phyloP scores from a whole-genome alignment of 495 filamentous ascomycete genomes.

The Aspergillus cristatus region DNA sequence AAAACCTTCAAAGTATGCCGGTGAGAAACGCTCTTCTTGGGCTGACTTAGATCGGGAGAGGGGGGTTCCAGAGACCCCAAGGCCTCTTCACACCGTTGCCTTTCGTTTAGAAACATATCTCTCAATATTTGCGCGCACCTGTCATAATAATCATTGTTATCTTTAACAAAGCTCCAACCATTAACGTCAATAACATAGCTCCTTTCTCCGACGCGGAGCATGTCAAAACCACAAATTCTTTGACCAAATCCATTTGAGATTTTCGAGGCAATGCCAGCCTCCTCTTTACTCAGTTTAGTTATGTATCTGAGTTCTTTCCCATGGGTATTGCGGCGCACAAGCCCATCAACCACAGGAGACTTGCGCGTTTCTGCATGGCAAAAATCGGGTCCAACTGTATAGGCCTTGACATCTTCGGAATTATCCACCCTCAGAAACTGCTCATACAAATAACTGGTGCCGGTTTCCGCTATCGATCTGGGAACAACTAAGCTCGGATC shows the following conservation, averaged over 20 bases:
- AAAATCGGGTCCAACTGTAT: conserved; percentile 88
- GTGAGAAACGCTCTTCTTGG: conserved; percentile 33
- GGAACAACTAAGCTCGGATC: conserved; percentile 67
- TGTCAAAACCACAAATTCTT: conserved; percentile 91
- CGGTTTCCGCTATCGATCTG: conserved; percentile 65
- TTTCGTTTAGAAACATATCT: conserved; percentile 77
- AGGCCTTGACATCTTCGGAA: conserved; percentile 95
- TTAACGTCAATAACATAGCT: conserved; percentile 99
- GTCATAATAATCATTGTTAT: conserved; percentile 98
- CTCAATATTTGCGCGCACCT: conserved; percentile 76
- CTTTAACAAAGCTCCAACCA: conserved; percentile 99
- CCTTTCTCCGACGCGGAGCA: conserved; percentile 75
- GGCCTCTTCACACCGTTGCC: conserved; percentile 40
- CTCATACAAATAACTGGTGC: conserved; percentile 87
- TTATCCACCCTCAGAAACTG: conserved; percentile 95
- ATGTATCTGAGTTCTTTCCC: conserved; percentile 97
- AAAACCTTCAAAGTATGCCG: conserved; percentile 46
- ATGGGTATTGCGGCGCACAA: conserved; percentile 91
- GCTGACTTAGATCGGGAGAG: conserved; percentile 21
- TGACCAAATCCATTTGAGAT: conserved; percentile 93
- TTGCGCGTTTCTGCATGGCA: conserved; percentile 97
- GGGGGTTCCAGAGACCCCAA: conserved; percentile 24
- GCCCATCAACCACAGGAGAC: conserved; percentile 90
- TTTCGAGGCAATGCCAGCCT: conserved; percentile 74
- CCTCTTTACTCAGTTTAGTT: conserved; percentile 70